A percentile compares a stretch with the other conserved stretches of the same genome.
Conservation (phyloP, 352 stramenopile genomes). For the Poterioochromonas sp. region DNA sequence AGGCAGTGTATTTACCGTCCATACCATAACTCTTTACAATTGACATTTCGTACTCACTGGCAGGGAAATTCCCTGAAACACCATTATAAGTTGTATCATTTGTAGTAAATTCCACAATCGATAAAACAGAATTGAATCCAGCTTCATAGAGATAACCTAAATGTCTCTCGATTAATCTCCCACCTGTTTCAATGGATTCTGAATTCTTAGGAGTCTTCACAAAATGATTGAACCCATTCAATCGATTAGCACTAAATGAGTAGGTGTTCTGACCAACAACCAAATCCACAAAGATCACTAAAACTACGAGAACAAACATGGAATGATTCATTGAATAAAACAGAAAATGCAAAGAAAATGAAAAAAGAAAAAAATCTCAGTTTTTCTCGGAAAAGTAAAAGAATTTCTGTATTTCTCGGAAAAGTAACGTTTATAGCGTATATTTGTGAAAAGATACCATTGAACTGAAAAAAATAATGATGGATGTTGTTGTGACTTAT, state of each 20-base stretch:
- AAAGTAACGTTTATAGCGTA: too few relatives aligned
- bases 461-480: too few relatives aligned
- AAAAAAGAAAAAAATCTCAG: too few relatives aligned
- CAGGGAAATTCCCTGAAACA: neutral
- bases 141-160: neutral
- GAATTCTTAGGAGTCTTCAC: conserved; percentile 13
- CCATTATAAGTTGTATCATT: conserved; percentile 20
- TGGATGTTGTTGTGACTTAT: too few relatives aligned
- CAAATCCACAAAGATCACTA: too few relatives aligned
- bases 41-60: neutral
- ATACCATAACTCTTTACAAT: neutral
- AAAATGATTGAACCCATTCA: neutral
- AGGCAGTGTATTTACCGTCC: neutral
- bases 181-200: conserved; percentile 5
- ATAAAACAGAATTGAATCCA: neutral
- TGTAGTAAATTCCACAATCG: conserved; percentile 9
- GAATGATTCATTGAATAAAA: too few relatives aligned
- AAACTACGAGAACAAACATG: too few relatives aligned
- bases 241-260: neutral
- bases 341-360: too few relatives aligned
- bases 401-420: too few relatives aligned
- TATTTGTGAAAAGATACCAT: too few relatives aligned
- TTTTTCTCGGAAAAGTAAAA: too few relatives aligned
- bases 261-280: too few relatives aligned
- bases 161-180: neutral